Base-by-base conservation (phyloP, 73 alveolate genomes). In the Effrenium voratum region DNA sequence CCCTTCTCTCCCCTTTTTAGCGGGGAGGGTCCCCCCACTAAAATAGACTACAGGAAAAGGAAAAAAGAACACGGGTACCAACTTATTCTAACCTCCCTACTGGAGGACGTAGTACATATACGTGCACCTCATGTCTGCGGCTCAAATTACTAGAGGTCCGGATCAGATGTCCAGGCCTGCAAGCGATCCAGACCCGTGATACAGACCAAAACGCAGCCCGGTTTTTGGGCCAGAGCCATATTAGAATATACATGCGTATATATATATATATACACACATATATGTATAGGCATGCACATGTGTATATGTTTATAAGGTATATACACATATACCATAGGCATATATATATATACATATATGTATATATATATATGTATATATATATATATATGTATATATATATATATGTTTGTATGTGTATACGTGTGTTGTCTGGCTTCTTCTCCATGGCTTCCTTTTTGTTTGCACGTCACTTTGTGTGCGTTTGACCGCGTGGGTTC, bases 81-180 rank as follows among this genome's bases (percentile, higher is more conserved):
- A n/a, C n/a, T n/a, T n/a, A n/a, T n/a, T n/a, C n/a, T n/a, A n/a
- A n/a, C n/a, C n/a, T n/a, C n/a, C n/a, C n/a, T n/a, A n/a, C n/a
- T n/a, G n/a, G n/a, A n/a, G n/a, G n/a, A n/a, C n/a, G n/a, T n/a
- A n/a, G n/a, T n/a, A n/a, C n/a, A n/a, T n/a, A n/a, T n/a, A n/a
- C n/a, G n/a, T n/a, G n/a, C n/a, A n/a, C n/a, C n/a, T n/a, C n/a
- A n/a, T n/a, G n/a, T n/a, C n/a, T n/a, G n/a, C n/a, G n/a, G n/a
- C n/a, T n/a, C n/a, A n/a, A n/a, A n/a, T 70, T 15, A 30, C 2
- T 70, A n/a, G 49, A 79, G 90, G 90, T 66, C n/a, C 46, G 44
- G 66, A 79, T 79, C 90, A 44, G 90, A 79, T 79, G 90, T 28
- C 68, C n/a, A n/a, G n/a, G n/a, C n/a, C n/a, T n/a, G n/a, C n/a